These are phyloP conservation scores for Arctium minus DNA, from an alignment of 129 eudicot species.

Conservation along the genomic window DNA sequence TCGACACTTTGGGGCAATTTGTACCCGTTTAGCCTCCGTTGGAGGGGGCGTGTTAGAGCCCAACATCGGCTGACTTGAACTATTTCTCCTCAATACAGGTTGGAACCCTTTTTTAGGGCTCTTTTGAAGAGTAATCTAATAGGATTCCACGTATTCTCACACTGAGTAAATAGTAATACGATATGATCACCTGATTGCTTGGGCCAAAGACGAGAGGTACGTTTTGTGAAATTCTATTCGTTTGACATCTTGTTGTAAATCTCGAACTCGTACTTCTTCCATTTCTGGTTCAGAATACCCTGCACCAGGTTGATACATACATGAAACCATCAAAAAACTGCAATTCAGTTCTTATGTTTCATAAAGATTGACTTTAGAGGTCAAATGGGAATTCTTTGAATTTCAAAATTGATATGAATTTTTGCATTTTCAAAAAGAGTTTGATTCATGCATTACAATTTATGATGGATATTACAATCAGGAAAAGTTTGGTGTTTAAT, in stretches of 20 bases:
- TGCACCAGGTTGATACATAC: conserved; percentile 10
- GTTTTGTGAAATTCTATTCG: conserved; percentile 55
- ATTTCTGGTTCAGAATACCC: conserved; percentile 47
- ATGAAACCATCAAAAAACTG: not conserved
- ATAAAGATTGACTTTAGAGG: conserved; percentile 4
- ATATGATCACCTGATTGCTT: conserved; percentile 59
- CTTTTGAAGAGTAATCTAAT: not conserved
- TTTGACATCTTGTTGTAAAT: conserved; percentile 41
- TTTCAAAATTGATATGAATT: not conserved
- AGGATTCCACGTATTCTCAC: not conserved
- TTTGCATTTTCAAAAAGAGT: not conserved
- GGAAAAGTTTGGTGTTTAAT: not conserved
- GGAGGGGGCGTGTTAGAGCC: too few relatives aligned
- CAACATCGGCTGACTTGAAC: too few relatives aligned
- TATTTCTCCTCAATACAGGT: not conserved
- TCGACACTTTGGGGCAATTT: not conserved
- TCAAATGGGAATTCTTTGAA: not conserved
- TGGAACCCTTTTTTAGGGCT: not conserved
- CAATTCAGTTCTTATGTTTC: not conserved
- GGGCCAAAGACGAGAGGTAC: conserved; percentile 52
- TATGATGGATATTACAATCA: not conserved
- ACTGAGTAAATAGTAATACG: not conserved
- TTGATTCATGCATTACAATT: not conserved
- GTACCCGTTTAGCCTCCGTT: too few relatives aligned
- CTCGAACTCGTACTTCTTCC: conserved; percentile 11